A percentile compares a stretch with the other conserved stretches of the same genome.
These are phyloP conservation scores for Venturia oleaginea DNA, from an alignment of 2,329 filamentous ascomycete genomes.

Conservation along the genomic window DNA sequence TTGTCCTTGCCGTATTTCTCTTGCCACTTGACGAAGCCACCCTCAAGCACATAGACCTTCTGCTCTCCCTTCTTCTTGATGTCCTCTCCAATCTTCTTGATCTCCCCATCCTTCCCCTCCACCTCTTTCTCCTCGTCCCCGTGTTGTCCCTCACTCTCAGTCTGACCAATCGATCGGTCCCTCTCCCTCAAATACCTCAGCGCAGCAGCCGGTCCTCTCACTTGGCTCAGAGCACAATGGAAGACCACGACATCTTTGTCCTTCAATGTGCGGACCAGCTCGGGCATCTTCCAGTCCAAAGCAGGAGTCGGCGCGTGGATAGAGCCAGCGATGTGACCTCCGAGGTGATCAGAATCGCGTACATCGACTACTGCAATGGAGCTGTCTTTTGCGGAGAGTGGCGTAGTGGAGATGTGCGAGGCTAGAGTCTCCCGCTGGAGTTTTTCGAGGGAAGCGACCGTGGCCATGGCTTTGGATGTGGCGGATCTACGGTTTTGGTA, in stretches of 20 bases:
- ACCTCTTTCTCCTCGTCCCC: conserved; percentile 18
- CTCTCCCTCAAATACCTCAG: conserved; percentile 68
- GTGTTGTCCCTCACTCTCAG: conserved; percentile 14
- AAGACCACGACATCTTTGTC: conserved; percentile 82
- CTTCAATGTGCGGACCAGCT: conserved; percentile 67
- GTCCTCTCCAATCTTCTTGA: conserved; percentile 16
- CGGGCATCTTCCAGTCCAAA: conserved; percentile 69
- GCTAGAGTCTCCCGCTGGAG: conserved; percentile 63
- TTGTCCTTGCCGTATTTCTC: conserved; percentile 67
- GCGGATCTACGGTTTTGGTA: neutral
- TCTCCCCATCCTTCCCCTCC: conserved; percentile 16
- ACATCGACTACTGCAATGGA: conserved; percentile 75
- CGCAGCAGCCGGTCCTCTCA: conserved; percentile 78
- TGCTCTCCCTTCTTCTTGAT: conserved; percentile 39
- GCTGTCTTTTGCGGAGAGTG: neutral
- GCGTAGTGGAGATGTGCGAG: conserved; percentile 42
- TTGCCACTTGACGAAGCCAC: conserved; percentile 86
- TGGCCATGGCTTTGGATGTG: conserved; percentile 24
- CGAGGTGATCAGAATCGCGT: conserved; percentile 80
- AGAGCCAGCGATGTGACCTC: conserved; percentile 75
- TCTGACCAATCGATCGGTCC: conserved; percentile 40
- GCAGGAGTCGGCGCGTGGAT: conserved; percentile 64
- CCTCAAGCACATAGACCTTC: conserved; percentile 70
- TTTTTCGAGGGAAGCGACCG: conserved; percentile 54
- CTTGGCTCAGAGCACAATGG: conserved; percentile 87